Evolutionary conservation across 2,329 filamentous ascomycete species (phyloP), one percentile per base, ranked within the genome.

Genomic region (Xylariaceae sp.): DNA sequence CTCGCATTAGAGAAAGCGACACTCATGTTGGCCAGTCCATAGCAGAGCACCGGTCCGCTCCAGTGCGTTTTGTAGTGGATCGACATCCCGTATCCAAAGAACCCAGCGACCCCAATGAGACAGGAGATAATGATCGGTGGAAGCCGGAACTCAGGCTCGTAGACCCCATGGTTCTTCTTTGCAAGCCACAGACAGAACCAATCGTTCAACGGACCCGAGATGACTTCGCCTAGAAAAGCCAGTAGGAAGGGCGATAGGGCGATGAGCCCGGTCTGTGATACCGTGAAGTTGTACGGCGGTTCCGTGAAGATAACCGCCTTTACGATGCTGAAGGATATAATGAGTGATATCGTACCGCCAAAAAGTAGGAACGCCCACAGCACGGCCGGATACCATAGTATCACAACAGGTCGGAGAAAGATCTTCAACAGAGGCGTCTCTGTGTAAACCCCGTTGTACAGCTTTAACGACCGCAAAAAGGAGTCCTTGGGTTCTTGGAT

Each of bases 71-170:
- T 69, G 57, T 72, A 76, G 61, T 78, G 72, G 7, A 79, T 67
- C 0, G 76, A 76, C 6, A 75, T 74, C 0, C 78, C 78, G 56
- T 79, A 80, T 18, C 77, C 78, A 60, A 75, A 80, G 69, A 79
- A 80, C 7, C 78, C 78, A 5, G 72, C 76, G 3, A 73, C 69
- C 1, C 76, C 77, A 13, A 78, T 64, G 10, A 80, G 55, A 13
- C 74, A 69, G 1, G 76, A 74, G 4, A 78, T 69, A 30, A 74
- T 57, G 61, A 79, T 74, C 1, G 77, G 72, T 10, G 74, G 74
- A 39, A 70, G 57, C 37, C 80, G 75, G 64, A 81, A 82, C 64
- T 82, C 80, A 4, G 80, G 80, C 65, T 82, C 80, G 68, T 82
- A 82, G 52, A 81, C 71, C n/a, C 80, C 80, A 17, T 70, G 71